Percentiles rank a stretch among this genome's conserved stretches.
Conservation (phyloP, 2,329 filamentous ascomycete genomes). For the Lasiodiplodia sp. region DNA sequence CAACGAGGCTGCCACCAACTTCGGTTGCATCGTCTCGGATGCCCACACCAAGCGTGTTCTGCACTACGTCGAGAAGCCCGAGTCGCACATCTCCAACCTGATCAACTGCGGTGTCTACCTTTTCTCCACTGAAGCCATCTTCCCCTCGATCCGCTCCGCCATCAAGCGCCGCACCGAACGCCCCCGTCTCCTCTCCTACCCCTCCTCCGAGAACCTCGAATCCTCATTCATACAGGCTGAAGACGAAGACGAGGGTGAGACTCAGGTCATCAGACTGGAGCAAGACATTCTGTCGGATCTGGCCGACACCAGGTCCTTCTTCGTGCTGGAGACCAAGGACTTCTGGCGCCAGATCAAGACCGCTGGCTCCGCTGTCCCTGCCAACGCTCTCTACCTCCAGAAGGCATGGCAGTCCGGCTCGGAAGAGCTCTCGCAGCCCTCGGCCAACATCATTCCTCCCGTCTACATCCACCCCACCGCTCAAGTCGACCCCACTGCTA, state of each 20-base stretch:
- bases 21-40: conserved; percentile 97
- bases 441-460: conserved; percentile 85
- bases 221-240: conserved; percentile 67
- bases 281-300: conserved; percentile 96
- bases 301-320: conserved; percentile 97
- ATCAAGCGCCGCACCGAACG: conserved; percentile 96
- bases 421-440: conserved; percentile 81
- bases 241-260: conserved; percentile 78
- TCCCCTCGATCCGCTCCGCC: conserved; percentile 90
- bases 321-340: conserved; percentile 97
- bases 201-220: conserved; percentile 92
- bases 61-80: conserved; percentile 99
- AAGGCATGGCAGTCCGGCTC: conserved; percentile 87
- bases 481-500: conserved; percentile 89
- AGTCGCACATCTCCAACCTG: conserved; percentile 95
- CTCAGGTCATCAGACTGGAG: conserved; percentile 90
- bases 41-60: conserved; percentile 92
- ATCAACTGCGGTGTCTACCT: conserved; percentile 99
- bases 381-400: conserved; percentile 94
- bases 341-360: conserved; percentile 99
- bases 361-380: conserved; percentile 93
- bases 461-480: conserved; percentile 96
- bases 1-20: conserved; percentile 92
- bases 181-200: conserved; percentile 91
- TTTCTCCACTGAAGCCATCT: conserved; percentile 93